A percentile compares a stretch with the other conserved stretches of the same genome.
Conservation (phyloP, 1,139 yeast genomes). For the Yamadazyma dushanensis region DNA sequence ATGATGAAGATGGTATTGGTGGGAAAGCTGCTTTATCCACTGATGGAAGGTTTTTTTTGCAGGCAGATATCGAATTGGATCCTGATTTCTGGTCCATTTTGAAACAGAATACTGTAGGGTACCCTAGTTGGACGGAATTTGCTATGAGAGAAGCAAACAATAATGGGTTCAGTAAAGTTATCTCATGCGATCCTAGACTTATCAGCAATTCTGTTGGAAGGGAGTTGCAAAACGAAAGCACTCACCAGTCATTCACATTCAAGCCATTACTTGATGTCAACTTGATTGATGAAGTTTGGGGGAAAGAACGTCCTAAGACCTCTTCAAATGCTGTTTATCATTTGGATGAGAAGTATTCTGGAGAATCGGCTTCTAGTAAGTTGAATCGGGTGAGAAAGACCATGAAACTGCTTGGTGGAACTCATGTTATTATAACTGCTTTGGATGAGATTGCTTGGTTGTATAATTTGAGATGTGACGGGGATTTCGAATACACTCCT, state of each 20-base stretch:
- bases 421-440: slow-evolving; percentile 61
- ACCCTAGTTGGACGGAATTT: slow-evolving; percentile 90
- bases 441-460: slow-evolving; percentile 91
- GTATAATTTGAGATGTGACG: slow-evolving; percentile 74
- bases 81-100: slow-evolving; percentile 76
- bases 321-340: slow-evolving; percentile 43
- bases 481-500: slow-evolving; percentile 78
- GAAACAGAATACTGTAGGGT: slow-evolving; percentile 75
- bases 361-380: slow-evolving; percentile 47
- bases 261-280: not conserved
- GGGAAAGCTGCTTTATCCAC: slow-evolving; percentile 83
- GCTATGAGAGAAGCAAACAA: slow-evolving; percentile 63
- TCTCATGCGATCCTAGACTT: slow-evolving; percentile 40
- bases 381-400: slow-evolving; percentile 42
- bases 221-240: slow-evolving; percentile 41
- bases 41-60: slow-evolving; percentile 92
- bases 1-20: slow-evolving; percentile 40
- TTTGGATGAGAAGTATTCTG: slow-evolving; percentile 47
- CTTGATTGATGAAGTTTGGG: slow-evolving; percentile 63
- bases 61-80: slow-evolving; percentile 85
- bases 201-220: slow-evolving; percentile 35
- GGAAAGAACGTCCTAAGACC: slow-evolving; percentile 49
- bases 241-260: slow-evolving; percentile 71
- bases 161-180: slow-evolving; percentile 6
- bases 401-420: slow-evolving; percentile 40